Conservation (phyloP, 2,329 filamentous ascomycete genomes). For the Neonectria faginata region DNA sequence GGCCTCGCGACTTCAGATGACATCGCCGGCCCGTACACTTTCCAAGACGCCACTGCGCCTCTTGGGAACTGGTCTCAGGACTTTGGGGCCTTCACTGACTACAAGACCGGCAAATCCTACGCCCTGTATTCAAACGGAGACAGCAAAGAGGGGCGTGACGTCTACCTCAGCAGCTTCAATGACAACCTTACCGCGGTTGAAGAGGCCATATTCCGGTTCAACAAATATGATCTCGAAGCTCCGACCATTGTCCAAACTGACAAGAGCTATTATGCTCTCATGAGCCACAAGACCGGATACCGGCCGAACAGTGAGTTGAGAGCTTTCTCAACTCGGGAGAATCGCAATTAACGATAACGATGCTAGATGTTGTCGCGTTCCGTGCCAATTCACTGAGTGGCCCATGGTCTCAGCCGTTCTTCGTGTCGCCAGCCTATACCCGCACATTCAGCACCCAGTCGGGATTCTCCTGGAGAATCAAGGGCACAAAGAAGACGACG, state of each 20-base stretch:
- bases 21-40: conserved; percentile 65
- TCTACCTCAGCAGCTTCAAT: conserved; percentile 68
- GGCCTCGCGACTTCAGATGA: conserved; percentile 66
- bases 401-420: conserved; percentile 65
- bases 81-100: conserved; percentile 70
- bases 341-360: background rate
- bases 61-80: conserved; percentile 73
- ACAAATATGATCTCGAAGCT: conserved; percentile 71
- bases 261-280: conserved; percentile 68
- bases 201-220: conserved; percentile 64
- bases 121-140: conserved; percentile 72
- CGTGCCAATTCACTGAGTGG: conserved; percentile 61
- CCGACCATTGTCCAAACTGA: conserved; percentile 71
- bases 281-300: conserved; percentile 74
- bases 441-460: conserved; percentile 65
- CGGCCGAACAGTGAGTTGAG: conserved; percentile 62
- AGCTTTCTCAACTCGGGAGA: rapidly evolving
- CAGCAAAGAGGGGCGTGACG: conserved; percentile 64
- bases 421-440: conserved; percentile 61
- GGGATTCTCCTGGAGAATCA: conserved; percentile 61
- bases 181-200: conserved; percentile 63
- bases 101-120: conserved; percentile 67
- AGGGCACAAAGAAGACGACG: conserved; percentile 58
- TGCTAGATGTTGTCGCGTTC: conserved; percentile 64
- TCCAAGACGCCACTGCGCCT: conserved; percentile 64